Evolutionary conservation across 345 rosid genomes (phyloP).

Genomic region (Camelina hispida): DNA sequence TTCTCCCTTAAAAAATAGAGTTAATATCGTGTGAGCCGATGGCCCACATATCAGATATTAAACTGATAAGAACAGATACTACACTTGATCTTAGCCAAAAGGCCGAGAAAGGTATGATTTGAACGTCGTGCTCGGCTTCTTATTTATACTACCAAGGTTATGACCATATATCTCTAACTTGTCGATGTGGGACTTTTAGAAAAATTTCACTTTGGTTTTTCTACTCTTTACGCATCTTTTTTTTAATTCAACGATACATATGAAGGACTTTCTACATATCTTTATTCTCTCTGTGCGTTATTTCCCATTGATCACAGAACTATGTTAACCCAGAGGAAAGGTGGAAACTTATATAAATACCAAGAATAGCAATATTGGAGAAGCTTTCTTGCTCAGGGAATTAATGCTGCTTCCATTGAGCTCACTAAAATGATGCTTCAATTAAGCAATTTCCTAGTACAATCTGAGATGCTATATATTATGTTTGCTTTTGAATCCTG

Average conservation of each 20-base stretch:
- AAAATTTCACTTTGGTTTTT: too few relatives aligned
- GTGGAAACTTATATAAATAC: too few relatives aligned
- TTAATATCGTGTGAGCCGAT: constrained; percentile 30
- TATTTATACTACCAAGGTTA: too few relatives aligned
- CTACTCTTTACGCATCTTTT: too few relatives aligned
- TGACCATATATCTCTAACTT: too few relatives aligned
- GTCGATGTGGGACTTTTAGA: too few relatives aligned
- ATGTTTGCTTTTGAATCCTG: neutral
- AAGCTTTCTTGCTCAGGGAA: neutral
- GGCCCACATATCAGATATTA: constrained; percentile 60
- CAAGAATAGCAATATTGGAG: neutral
- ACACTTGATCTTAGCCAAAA: constrained; percentile 78
- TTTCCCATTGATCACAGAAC: too few relatives aligned
- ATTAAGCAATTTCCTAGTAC: neutral
- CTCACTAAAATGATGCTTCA: neutral
- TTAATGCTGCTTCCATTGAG: neutral
- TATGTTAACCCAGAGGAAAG: neutral
- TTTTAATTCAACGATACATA: too few relatives aligned
- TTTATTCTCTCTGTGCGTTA: too few relatives aligned
- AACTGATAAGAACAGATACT: constrained; percentile 69
- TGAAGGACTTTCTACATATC: too few relatives aligned
- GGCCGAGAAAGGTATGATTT: constrained; percentile 44
- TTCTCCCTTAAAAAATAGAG: constrained; percentile 2
- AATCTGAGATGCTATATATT: neutral
- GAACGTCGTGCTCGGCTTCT: rapidly evolving